Conservation (phyloP, 2,329 filamentous ascomycete species). For the Lachnellula suecica region DNA sequence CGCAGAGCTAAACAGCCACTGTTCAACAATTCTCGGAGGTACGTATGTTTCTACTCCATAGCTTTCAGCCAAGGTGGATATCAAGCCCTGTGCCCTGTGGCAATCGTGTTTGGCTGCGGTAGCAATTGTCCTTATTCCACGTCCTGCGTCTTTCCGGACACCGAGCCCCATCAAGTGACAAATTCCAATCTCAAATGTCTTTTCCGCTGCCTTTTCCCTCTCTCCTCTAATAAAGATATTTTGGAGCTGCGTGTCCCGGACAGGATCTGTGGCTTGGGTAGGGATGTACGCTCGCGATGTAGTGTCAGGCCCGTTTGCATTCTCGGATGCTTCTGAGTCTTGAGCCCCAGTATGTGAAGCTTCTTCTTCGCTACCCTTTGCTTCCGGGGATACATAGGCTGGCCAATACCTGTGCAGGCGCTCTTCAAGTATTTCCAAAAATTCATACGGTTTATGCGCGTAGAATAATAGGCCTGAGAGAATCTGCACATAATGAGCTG, state of each 20-base stretch:
- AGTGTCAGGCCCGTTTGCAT: no score
- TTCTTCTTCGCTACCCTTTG: not conserved
- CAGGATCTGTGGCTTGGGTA: not conserved
- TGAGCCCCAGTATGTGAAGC: no score
- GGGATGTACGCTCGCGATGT: not conserved
- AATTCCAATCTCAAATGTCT: not conserved
- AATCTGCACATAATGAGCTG: not conserved
- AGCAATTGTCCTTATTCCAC: not conserved
- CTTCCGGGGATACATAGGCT: not conserved
- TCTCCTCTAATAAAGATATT: not conserved
- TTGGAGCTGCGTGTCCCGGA: not conserved
- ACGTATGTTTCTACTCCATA: not conserved
- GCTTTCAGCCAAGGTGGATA: not conserved
- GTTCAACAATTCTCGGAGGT: not conserved
- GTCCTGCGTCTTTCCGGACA: not conserved
- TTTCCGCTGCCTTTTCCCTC: not conserved
- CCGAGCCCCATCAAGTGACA: not conserved
- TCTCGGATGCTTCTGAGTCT: not conserved
- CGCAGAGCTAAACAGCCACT: not conserved
- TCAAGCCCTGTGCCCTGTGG: not conserved
- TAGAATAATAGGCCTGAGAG: not conserved
- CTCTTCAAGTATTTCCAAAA: not conserved
- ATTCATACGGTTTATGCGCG: not conserved
- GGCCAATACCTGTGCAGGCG: not conserved
- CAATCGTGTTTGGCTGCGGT: not conserved